Evolutionary conservation across 441 rosid genomes (phyloP), one percentile per base, ranked within the genome.

Genomic region (Adansonia rubrostipa): DNA sequence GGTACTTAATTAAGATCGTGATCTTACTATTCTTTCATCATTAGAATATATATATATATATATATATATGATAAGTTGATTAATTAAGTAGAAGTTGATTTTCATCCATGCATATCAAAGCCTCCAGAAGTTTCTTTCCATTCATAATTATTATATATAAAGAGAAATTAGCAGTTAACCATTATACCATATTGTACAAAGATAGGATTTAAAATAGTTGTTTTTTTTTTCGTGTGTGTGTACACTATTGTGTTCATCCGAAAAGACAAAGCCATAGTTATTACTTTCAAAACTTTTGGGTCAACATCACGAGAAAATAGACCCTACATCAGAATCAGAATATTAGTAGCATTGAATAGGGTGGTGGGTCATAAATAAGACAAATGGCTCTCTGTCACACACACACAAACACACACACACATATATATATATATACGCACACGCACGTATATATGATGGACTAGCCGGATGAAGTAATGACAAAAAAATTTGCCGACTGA

Each of bases 241-340:
- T 22, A 17, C 13, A 5, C 44, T 5, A 5, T 5, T 5, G 9
- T 15, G 0, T 36, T 74, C 33, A 14, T 56, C 69, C 77, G 58
- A 36, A 77, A 48, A n/a, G 36, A 33, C 36, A 33, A 58, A 48
- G 60, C 57, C 71, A 64, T 11, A 17, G 6, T 60, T 42, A 50
- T 3, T 7, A 53, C 73, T 28, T 71, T 63, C 45, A 17, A 3
- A n/a, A 42, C 14, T 17, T 50, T 50, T 13, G 83, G 78, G 77
- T 66, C 83, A 50, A 69, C 71, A 73, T 81, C 80, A 60, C 24
- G 54, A 66, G 48, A 72, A 77, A 76, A 74, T 40, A 51, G 82
- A 77, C 73, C 82, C 78, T 67, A 66, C 80, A 76, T 76, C 33
- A 28, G 77, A 70, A 76, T 56, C 44, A 69, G 68, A 28, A 66